phyloP scores from a whole-genome alignment of 2,329 filamentous ascomycete species.

The Massarina eburnea region DNA sequence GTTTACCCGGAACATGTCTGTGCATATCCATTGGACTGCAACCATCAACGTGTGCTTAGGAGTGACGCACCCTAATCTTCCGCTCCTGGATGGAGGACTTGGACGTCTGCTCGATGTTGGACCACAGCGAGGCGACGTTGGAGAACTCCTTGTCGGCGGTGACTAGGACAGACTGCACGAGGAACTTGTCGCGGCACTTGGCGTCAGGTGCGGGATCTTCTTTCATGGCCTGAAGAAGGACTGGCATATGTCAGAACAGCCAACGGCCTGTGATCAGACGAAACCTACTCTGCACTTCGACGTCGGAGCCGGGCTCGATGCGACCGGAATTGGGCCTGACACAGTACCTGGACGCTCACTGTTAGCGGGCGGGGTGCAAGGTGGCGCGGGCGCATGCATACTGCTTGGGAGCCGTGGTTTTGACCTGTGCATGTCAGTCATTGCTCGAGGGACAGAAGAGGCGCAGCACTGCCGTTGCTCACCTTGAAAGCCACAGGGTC shows the following conservation, averaged over 20 bases:
- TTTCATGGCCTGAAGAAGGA: conserved; percentile 97
- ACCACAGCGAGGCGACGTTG: conserved; percentile 83
- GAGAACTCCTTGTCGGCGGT: conserved; percentile 80
- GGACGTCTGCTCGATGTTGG: conserved; percentile 68
- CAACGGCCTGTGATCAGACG: conserved; percentile 10
- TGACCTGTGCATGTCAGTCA: conserved; percentile 65
- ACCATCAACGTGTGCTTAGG: too few relatives aligned
- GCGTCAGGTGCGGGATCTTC: conserved; percentile 82
- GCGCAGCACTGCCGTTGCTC: conserved; percentile 25
- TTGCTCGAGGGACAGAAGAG: not conserved
- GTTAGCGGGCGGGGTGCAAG: conserved; percentile 20
- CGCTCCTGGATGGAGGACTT: conserved; percentile 84
- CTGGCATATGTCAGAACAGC: conserved; percentile 52
- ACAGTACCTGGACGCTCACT: conserved; percentile 72
- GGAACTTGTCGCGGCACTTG: conserved; percentile 95
- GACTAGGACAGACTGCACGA: conserved; percentile 88
- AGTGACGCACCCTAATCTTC: conserved; percentile 96
- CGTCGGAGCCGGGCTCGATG: conserved; percentile 84
- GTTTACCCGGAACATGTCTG: too few relatives aligned
- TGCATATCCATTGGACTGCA: too few relatives aligned
- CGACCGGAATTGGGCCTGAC: conserved; percentile 95
- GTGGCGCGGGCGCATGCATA: conserved; percentile 54
- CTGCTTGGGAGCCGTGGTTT: conserved; percentile 99
- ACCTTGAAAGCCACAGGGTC: conserved; percentile 68
- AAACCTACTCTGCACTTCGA: conserved; percentile 84